Evolutionary conservation across 169 alveolate genomes (phyloP), one percentile per base, ranked within the genome.

Genomic region (Eimeria acervulina): DNA sequence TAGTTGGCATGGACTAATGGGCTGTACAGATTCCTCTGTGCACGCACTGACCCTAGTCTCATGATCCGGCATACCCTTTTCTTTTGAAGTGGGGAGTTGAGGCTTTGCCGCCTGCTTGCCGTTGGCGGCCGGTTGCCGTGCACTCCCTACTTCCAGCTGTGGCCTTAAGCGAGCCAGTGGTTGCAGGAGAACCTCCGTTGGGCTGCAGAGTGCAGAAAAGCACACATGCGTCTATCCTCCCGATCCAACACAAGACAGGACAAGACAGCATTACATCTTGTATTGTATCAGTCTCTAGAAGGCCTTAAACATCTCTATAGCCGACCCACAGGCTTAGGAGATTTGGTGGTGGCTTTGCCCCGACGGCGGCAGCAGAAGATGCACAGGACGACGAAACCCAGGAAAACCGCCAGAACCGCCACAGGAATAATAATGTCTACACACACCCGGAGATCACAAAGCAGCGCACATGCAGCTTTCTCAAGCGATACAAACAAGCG

Each of bases 311-410:
- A n/a, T n/a, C n/a, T n/a, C n/a, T n/a, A n/a, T 38, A 38, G 26
- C 2, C 36, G 55, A 1, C 91, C 15, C 36, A 83, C 91, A 15
- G 15, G 76, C 72, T 52, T 47, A 23, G 68, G 1, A 83, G 91
- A n/a, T 17, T 15, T 83, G 91, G 66, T 1, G 23, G 55, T 12
- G 55, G 51, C 76, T 51, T 28, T 51, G 68, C 51, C 55, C 10
- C 91, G 51, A 0, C 91, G 91, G 76, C 91, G 76, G 26, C 76
- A 83, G 72, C 76, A 83, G 72, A 51, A 55, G n/a, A 83, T 83
- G 91, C 76, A 83, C 52, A 83, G 17, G 55, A 74, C 91, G 31
- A 83, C 19, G 1, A 51, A 8, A n/a, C 55, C 55, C 51, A 83
- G 74, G 26, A 83, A 23, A 51, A 28, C 33, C 40, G 36, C 74